Evolutionary conservation across 2,329 filamentous ascomycete species (phyloP).

Genomic region (Teratosphaeria gauchensis): DNA sequence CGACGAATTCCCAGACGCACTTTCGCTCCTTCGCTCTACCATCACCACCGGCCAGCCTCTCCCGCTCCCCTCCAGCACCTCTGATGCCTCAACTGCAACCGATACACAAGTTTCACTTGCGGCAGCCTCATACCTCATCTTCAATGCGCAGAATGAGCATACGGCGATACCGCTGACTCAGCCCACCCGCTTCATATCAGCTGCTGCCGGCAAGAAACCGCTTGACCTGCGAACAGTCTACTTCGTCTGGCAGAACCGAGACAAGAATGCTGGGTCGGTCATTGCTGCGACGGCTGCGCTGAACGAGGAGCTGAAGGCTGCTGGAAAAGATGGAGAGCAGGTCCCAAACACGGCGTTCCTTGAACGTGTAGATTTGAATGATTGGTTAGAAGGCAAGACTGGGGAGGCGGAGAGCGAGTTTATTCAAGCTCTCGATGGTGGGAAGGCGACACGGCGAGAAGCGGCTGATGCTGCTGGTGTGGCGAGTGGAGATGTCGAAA

Average conservation of each 20-base stretch:
- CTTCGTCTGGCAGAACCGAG: conserved; percentile 91
- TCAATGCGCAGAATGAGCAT: conserved; percentile 46
- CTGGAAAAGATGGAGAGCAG: conserved; percentile 48
- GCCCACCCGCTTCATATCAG: conserved; percentile 80
- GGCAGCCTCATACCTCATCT: conserved; percentile 56
- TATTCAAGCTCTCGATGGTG: conserved; percentile 72
- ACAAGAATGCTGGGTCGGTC: conserved; percentile 82
- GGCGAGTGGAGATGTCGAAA: conserved; percentile 25
- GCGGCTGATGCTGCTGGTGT: conserved; percentile 40
- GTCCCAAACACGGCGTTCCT: conserved; percentile 88
- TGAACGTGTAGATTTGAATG: conserved; percentile 81
- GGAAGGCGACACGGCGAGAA: conserved; percentile 42
- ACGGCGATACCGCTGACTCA: conserved; percentile 35
- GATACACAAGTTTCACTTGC: conserved; percentile 56
- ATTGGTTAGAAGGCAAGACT: conserved; percentile 82
- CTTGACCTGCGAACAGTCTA: conserved; percentile 82
- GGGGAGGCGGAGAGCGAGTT: conserved; percentile 78
- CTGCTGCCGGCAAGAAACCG: conserved; percentile 28
- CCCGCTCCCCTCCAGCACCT: conserved; percentile 64
- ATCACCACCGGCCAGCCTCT: conserved; percentile 57
- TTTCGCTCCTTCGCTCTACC: conserved; percentile 72
- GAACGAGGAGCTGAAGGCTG: conserved; percentile 57
- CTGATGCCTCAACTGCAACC: conserved; percentile 53
- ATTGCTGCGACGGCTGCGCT: conserved; percentile 72
- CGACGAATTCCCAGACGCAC: conserved; percentile 44